Evolutionary conservation across 1,284 basidiomycete genomes (phyloP), one percentile per base, ranked within the genome.

Genomic region (Athelia psychrophila): DNA sequence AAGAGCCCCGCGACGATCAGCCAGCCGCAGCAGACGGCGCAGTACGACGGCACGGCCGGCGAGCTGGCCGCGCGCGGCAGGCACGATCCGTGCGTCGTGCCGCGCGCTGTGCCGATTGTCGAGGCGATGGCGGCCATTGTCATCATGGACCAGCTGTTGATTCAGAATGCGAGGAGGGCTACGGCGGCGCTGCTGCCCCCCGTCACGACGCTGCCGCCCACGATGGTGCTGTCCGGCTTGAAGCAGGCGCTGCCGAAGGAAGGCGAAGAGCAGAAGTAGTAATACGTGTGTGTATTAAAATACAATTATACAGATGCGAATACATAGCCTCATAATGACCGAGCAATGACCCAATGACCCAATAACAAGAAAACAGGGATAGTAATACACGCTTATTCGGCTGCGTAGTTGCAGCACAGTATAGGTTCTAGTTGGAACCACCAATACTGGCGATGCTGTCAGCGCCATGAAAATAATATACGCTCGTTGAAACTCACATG

Each of bases 1-100:
- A 99, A 99, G 75, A 92, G 93, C 38, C 97, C 97, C 51, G 97
- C 97, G 32, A 99, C 97, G 32, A 99, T 99, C 70, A 91, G 93
- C 16, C 95, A 94, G 71, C 79, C 87, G 45, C 97, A 99, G 72
- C 64, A 77, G 45, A 99, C 97, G 8, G 92, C 90, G 3, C 88
- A 91, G 69, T 99, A 99, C 73, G 87, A 95, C 63, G 97, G 97
- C 33, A 90, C 88, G 16, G 74, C 81, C 0, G 97, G 97, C 25
- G 83, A 83, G 27, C 81, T 99, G 44, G 93, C 93, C 30, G 91
- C 96, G 23, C 81, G 94, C 46, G 97, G 97, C 10, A 81, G 97
- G 54, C 95, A 98, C 71, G 95, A 98, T 69, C 96, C 97, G 12
- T 99, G 97, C 66, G 97, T 99, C 45, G 95, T 99, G 6, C 96